A percentile compares a stretch with the other conserved stretches of the same genome.
Evolutionary conservation across 352 stramenopile species (phyloP).

Genomic region (Pythium scleroteichum): DNA sequence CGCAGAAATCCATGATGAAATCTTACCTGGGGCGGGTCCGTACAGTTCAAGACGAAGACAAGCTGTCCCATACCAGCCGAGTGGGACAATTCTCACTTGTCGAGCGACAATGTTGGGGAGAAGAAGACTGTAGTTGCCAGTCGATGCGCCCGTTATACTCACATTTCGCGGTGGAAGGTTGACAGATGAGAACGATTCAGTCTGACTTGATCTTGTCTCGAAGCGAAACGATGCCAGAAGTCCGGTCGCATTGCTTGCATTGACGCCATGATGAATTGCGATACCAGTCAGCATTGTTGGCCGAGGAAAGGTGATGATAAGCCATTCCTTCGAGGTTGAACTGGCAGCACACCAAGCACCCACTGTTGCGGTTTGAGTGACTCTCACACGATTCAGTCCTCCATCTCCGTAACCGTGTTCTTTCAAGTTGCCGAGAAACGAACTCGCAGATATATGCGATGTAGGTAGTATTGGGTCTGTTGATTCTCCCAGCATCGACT

Average conservation of each 20-base stretch:
- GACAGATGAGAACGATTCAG: conserved; percentile 11
- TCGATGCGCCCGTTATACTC: background rate
- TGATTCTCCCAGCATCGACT: conserved; percentile 12
- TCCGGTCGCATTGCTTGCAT: conserved; percentile 19
- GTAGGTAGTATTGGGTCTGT: conserved; percentile 19
- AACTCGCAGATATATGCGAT: conserved; percentile 19
- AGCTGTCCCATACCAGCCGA: conserved; percentile 32
- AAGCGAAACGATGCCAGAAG: conserved; percentile 18
- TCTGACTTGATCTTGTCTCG: conserved; percentile 5
- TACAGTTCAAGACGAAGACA: conserved; percentile 54
- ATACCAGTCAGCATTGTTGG: conserved; percentile 43
- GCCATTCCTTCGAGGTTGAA: conserved; percentile 32
- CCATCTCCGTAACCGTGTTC: conserved; percentile 45
- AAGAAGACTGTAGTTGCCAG: conserved; percentile 12
- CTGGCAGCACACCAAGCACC: conserved; percentile 45
- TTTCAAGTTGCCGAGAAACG: conserved; percentile 36
- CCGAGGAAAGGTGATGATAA: conserved; percentile 44
- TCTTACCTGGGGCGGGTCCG: conserved; percentile 42
- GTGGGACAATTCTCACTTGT: conserved; percentile 45
- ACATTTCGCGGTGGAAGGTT: background rate
- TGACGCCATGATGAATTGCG: conserved; percentile 27
- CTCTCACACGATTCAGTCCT: conserved; percentile 36
- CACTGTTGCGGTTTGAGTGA: conserved; percentile 1
- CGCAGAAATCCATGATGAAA: no score
- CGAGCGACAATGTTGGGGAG: conserved; percentile 37